Conservation (phyloP, 2,329 filamentous ascomycete species). For the Dactylellina drechsleri region DNA sequence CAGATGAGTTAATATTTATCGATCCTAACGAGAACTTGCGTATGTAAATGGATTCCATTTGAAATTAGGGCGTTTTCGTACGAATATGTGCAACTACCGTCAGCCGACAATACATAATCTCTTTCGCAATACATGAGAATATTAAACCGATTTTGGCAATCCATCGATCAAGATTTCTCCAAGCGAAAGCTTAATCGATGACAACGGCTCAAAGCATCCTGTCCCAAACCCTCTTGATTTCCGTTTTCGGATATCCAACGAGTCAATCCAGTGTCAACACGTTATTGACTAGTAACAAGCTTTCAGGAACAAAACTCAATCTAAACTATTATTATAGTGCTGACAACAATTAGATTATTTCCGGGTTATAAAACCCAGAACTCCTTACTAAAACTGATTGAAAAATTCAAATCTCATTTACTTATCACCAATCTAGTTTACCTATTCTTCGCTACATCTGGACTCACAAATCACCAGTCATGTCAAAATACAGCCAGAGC, state of each 20-base stretch:
- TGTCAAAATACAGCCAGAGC: constrained; percentile 7
- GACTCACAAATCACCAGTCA: too few relatives aligned
- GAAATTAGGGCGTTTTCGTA: too few relatives aligned
- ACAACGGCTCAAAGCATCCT: background rate
- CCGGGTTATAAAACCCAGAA: background rate
- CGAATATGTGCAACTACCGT: too few relatives aligned
- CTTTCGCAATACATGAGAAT: background rate
- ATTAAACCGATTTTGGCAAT: background rate
- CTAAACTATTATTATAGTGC: background rate
- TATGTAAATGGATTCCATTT: too few relatives aligned
- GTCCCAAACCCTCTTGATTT: background rate
- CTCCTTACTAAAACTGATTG: background rate
- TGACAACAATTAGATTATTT: background rate
- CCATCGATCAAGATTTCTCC: background rate
- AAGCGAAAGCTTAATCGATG: background rate
- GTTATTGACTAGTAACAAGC: background rate
- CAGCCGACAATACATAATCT: background rate
- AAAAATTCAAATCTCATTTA: too few relatives aligned
- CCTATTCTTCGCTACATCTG: too few relatives aligned
- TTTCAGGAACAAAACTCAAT: background rate
- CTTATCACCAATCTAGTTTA: too few relatives aligned
- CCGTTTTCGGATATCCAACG: constrained; percentile 19
- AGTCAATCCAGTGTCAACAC: background rate
- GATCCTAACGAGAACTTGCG: too few relatives aligned
- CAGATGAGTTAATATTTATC: too few relatives aligned